Evolutionary conservation across 345 rosid genomes (phyloP).

Genomic region (Eucalyptus brandiana): DNA sequence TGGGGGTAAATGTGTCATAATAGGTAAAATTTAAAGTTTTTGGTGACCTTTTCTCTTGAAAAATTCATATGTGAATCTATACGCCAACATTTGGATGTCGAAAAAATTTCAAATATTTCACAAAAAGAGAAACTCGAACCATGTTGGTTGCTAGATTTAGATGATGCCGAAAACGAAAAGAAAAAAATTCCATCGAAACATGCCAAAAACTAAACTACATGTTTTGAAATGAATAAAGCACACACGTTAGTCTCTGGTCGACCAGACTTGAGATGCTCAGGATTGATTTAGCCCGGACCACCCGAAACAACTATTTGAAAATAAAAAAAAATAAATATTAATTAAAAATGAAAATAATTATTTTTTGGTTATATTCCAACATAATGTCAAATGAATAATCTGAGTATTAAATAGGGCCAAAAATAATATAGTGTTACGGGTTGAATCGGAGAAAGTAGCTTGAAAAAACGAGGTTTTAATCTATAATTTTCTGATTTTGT

Average conservation of each 20-base stretch:
- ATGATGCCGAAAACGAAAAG: too few relatives aligned
- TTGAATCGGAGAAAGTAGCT: too few relatives aligned
- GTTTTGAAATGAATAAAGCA: not conserved
- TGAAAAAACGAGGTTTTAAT: fast-evolving
- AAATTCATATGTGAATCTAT: not conserved
- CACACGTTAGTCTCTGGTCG: not conserved
- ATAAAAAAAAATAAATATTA: too few relatives aligned
- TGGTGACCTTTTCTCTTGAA: too few relatives aligned
- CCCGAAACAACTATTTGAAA: not conserved
- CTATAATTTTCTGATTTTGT: too few relatives aligned
- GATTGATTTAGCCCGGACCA: not conserved
- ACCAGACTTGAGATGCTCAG: fast-evolving
- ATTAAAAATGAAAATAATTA: too few relatives aligned
- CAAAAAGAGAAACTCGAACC: not conserved
- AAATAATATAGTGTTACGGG: too few relatives aligned
- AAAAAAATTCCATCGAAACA: not conserved
- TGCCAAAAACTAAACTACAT: not conserved
- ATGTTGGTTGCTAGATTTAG: not conserved
- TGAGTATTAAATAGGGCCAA: not conserved
- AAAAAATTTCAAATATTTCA: not conserved
- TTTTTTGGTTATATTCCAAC: not conserved
- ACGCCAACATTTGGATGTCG: not conserved
- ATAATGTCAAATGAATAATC: not conserved
- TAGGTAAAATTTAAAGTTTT: too few relatives aligned
- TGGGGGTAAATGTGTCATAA: too few relatives aligned